Evolutionary conservation across 805 yeast genomes (phyloP).

Genomic region (Candida vartiovaarae): DNA sequence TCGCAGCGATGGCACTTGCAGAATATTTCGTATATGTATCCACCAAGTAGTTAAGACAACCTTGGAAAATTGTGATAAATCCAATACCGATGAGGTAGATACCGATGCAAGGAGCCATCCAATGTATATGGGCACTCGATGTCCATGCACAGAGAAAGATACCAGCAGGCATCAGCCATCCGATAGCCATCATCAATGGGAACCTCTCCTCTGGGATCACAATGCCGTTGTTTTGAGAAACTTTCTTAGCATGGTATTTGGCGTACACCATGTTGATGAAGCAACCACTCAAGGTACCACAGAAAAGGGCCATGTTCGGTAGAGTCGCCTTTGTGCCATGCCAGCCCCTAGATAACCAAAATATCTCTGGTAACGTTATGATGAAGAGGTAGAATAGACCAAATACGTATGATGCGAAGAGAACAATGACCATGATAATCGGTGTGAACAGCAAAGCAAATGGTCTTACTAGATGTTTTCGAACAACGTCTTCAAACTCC

Average conservation of each 20-base stretch:
- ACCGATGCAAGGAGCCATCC: conserved; percentile 55
- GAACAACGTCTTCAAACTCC: conserved; percentile 8
- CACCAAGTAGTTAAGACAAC: conserved; percentile 52
- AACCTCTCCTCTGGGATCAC: conserved; percentile 57
- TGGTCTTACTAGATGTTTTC: conserved; percentile 13
- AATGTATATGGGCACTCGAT: conserved; percentile 34
- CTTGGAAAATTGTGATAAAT: conserved; percentile 49
- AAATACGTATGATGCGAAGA: conserved; percentile 42
- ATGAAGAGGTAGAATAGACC: conserved; percentile 40
- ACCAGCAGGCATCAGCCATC: conserved; percentile 42
- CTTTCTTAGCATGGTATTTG: conserved; percentile 26
- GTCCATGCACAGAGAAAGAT: conserved; percentile 63
- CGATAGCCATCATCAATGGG: conserved; percentile 43
- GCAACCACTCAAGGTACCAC: conserved; percentile 32
- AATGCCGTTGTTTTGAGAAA: conserved; percentile 34
- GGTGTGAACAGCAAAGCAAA: conserved; percentile 16
- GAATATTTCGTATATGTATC: conserved; percentile 52
- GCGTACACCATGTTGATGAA: conserved; percentile 26
- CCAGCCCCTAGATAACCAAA: conserved; percentile 24
- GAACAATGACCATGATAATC: conserved; percentile 34
- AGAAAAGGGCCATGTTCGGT: conserved; percentile 30
- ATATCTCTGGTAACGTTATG: conserved; percentile 37
- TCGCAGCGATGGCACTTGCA: conserved; percentile 61
- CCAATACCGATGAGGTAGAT: conserved; percentile 46
- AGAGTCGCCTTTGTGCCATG: conserved; percentile 26